Conservation (phyloP, 352 stramenopile species). For the Phytopythium delawarense region DNA sequence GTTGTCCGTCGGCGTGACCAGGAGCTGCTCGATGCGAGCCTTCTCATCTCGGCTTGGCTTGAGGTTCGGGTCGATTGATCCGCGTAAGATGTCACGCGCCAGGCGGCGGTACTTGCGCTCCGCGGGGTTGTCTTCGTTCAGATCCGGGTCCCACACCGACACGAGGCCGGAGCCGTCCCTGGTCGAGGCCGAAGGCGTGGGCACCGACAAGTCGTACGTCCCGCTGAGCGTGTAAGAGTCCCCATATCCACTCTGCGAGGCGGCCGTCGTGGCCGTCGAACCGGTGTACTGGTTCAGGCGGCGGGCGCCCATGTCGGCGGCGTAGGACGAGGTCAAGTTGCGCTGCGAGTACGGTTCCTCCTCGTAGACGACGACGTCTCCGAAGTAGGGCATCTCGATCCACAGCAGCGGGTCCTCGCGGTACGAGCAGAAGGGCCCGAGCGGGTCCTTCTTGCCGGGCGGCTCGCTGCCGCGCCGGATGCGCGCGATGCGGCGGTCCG, state of each 20-base stretch:
- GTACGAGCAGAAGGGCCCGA: slow-evolving; percentile 78
- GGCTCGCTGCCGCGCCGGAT: slow-evolving; percentile 80
- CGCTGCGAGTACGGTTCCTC: slow-evolving; percentile 88
- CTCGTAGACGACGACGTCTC: slow-evolving; percentile 90
- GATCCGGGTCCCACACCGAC: slow-evolving; percentile 79
- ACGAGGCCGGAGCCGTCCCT: slow-evolving; percentile 35
- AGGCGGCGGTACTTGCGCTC: slow-evolving; percentile 99
- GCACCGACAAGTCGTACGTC: slow-evolving; percentile 40
- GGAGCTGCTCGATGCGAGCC: slow-evolving; percentile 88
- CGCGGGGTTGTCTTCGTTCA: slow-evolving; percentile 88
- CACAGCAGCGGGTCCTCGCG: slow-evolving; percentile 77
- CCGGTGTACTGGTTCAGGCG: slow-evolving; percentile 34
- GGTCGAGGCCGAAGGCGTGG: slow-evolving; percentile 10
- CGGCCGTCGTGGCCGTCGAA: slow-evolving; percentile 9
- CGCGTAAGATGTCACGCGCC: slow-evolving; percentile 93
- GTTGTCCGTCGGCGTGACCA: slow-evolving; percentile 92
- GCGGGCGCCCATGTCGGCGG: slow-evolving; percentile 34
- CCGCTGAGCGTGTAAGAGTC: slow-evolving; percentile 41
- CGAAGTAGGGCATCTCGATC: slow-evolving; percentile 91
- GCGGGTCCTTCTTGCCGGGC: slow-evolving; percentile 56
- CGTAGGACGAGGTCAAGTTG: slow-evolving; percentile 49
- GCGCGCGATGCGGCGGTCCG: slow-evolving; percentile 76
- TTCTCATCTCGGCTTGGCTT: slow-evolving; percentile 96
- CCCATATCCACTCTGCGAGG: slow-evolving; percentile 18
- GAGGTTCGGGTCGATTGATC: slow-evolving; percentile 96